Evolutionary conservation across 495 filamentous ascomycete species (phyloP).

Genomic region (Talaromyces adpressus): DNA sequence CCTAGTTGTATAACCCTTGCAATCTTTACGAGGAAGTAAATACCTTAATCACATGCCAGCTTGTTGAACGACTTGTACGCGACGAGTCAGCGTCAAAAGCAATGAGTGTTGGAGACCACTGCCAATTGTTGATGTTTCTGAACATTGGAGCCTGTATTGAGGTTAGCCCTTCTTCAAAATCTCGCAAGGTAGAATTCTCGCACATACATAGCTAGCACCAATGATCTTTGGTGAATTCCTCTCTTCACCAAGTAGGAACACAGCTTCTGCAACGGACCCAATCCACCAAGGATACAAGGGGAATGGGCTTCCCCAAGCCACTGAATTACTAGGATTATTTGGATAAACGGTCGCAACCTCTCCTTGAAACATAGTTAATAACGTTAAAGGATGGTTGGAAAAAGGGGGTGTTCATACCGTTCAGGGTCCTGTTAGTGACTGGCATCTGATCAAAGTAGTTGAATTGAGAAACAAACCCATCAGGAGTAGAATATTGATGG

Average conservation of each 20-base stretch:
- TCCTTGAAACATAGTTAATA: constrained; percentile 20
- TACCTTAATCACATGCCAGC: constrained; percentile 33
- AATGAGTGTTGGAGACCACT: constrained; percentile 41
- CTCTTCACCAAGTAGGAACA: constrained; percentile 62
- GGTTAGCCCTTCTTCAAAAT: neutral
- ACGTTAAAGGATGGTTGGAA: too few relatives aligned
- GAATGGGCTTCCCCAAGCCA: constrained; percentile 1
- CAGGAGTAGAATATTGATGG: constrained; percentile 42
- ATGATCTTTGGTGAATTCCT: constrained; percentile 33
- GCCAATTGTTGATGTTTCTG: constrained; percentile 39
- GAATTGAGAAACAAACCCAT: constrained; percentile 46
- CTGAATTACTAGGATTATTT: neutral
- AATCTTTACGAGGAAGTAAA: neutral
- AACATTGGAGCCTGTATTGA: constrained; percentile 34
- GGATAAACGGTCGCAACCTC: constrained; percentile 29
- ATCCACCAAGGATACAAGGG: constrained; percentile 38
- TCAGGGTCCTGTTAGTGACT: constrained; percentile 22
- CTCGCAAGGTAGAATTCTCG: neutral
- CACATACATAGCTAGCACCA: neutral
- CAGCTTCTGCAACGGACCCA: constrained; percentile 56
- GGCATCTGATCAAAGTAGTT: constrained; percentile 44
- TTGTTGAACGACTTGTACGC: constrained; percentile 34
- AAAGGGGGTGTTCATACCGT: constrained; percentile 18
- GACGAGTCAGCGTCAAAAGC: constrained; percentile 35
- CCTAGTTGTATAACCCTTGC: too few relatives aligned